Conservation (phyloP, 2,329 filamentous ascomycete genomes). For the Paramyrothecium roridum region DNA sequence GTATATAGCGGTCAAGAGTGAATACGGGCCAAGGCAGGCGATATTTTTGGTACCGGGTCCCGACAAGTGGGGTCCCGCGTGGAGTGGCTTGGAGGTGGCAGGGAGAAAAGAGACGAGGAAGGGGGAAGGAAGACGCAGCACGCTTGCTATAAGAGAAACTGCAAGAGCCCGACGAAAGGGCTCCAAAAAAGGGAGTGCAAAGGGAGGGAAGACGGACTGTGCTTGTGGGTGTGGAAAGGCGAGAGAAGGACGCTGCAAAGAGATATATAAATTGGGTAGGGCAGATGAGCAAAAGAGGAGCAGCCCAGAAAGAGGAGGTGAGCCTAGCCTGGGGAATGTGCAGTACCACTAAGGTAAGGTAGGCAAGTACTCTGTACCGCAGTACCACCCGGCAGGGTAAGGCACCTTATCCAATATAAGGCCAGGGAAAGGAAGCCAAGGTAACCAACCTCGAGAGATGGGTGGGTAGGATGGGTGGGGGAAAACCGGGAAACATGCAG, state of each 20-base stretch:
- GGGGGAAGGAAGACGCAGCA: not conserved
- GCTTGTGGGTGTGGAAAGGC: slow-evolving; percentile 10
- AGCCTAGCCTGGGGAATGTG: slow-evolving; percentile 10
- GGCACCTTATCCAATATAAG: slow-evolving; percentile 2
- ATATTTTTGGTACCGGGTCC: not conserved
- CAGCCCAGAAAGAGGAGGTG: slow-evolving; percentile 13
- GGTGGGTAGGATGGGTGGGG: too few relatives aligned
- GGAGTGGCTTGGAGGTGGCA: not conserved
- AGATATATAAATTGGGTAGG: slow-evolving; percentile 5
- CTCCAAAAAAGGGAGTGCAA: not conserved
- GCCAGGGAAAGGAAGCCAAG: slow-evolving; percentile 12
- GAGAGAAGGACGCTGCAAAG: slow-evolving; percentile 3
- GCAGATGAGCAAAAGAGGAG: slow-evolving; percentile 8
- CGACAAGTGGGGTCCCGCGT: not conserved
- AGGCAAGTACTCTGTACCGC: slow-evolving; percentile 14
- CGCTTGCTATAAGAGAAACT: not conserved
- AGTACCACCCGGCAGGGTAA: slow-evolving; percentile 4
- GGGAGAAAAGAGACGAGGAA: not conserved
- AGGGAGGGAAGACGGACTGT: not conserved
- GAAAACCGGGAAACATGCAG: too few relatives aligned
- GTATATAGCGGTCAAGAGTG: not conserved
- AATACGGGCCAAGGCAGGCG: not conserved
- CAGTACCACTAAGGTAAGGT: not conserved
- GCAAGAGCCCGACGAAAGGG: not conserved
- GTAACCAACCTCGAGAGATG: slow-evolving; percentile 5